Evolutionary conservation across 2,329 filamentous ascomycete genomes (phyloP).

Genomic region (Claviceps arundinis): DNA sequence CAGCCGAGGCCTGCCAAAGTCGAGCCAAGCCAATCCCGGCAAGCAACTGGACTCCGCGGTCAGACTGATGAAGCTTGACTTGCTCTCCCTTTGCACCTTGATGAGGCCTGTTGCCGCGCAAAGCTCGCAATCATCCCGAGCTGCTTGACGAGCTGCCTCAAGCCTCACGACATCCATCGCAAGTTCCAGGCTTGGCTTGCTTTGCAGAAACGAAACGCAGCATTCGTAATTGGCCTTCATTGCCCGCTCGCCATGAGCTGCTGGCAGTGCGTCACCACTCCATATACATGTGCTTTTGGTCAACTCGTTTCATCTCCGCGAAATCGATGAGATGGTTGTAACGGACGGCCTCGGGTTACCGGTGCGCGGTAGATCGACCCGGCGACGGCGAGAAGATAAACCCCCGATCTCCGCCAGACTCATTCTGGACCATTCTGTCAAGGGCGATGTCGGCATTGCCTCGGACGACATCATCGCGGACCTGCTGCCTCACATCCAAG

Average conservation of each 20-base stretch:
- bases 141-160: background rate
- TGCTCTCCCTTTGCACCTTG: background rate
- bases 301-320: background rate
- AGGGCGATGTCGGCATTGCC: conserved; percentile 72
- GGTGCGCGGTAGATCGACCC: conserved; percentile 27
- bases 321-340: conserved; percentile 15
- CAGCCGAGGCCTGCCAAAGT: background rate
- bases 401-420: conserved; percentile 66
- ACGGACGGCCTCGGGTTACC: conserved; percentile 13
- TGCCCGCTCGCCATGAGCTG: background rate
- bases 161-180: background rate
- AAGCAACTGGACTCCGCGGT: background rate
- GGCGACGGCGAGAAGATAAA: conserved; percentile 52
- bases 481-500: conserved; percentile 53
- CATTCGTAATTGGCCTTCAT: background rate
- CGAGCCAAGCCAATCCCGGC: background rate
- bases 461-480: conserved; percentile 78
- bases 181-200: background rate
- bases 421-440: conserved; percentile 72
- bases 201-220: background rate
- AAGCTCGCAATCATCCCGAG: background rate
- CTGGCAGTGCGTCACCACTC: background rate
- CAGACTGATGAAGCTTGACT: background rate
- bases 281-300: background rate
- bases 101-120: background rate